phyloP scores from a whole-genome alignment of 176 grass and related monocot species.

The Elymus sibiricus region DNA sequence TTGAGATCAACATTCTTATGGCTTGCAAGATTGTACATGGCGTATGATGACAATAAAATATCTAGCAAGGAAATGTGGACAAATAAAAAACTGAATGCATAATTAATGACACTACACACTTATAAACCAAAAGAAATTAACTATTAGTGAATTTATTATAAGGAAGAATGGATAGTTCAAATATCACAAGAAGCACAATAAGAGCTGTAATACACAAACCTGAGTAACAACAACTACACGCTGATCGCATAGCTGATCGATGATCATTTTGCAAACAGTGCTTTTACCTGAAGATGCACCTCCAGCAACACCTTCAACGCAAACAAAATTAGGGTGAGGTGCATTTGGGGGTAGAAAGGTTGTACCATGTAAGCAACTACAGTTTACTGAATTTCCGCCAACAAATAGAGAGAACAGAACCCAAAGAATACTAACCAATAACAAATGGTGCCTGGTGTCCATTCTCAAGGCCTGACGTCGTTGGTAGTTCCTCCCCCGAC shows the following conservation, averaged over 20 bases:
- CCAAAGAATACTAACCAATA: slow-evolving; percentile 55
- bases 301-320: slow-evolving; percentile 61
- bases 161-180: background rate
- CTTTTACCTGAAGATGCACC: slow-evolving; percentile 72
- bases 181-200: background rate
- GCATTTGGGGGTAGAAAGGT: background rate
- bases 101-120: background rate
- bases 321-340: background rate
- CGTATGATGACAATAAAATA: background rate
- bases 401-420: background rate
- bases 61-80: background rate
- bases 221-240: slow-evolving; percentile 83
- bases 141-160: slow-evolving; percentile 23
- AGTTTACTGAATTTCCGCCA: background rate
- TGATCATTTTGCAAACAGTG: slow-evolving; percentile 93
- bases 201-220: slow-evolving; percentile 34
- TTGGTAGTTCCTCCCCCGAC: slow-evolving; percentile 44
- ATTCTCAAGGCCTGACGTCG: slow-evolving; percentile 56
- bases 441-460: slow-evolving; percentile 87
- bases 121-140: background rate
- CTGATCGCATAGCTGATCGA: slow-evolving; percentile 82
- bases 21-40: background rate
- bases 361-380: background rate
- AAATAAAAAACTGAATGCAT: background rate
- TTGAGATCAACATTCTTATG: slow-evolving; percentile 18